Conservation (phyloP, 257 asterid genomes). For the Voacanga thouarsii region DNA sequence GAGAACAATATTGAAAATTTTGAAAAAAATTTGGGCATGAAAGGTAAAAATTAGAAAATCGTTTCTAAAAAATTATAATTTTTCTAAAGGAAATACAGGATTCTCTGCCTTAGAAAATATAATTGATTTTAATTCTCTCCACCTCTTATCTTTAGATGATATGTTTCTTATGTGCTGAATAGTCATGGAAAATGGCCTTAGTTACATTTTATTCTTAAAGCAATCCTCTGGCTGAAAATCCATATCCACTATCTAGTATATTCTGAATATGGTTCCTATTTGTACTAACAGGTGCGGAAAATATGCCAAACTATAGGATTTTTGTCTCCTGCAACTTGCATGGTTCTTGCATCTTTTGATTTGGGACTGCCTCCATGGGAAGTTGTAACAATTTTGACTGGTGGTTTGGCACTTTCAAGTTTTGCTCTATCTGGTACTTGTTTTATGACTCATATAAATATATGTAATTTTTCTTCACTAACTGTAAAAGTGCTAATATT, state of each 20-base stretch:
- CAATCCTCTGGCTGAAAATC: neutral
- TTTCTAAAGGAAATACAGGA: no score
- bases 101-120: no score
- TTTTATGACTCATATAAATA: neutral
- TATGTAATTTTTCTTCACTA: conserved; percentile 3
- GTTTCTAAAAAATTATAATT: no score
- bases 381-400: conserved; percentile 66
- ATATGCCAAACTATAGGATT: conserved; percentile 89
- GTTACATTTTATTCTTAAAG: neutral
- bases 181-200: neutral
- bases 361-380: conserved; percentile 88
- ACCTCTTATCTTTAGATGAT: no score
- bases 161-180: neutral
- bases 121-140: no score
- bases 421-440: conserved; percentile 87
- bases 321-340: conserved; percentile 89
- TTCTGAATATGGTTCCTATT: neutral
- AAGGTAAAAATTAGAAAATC: no score
- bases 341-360: conserved; percentile 84
- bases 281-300: conserved; percentile 67
- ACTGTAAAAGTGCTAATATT: conserved; percentile 12
- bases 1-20: no score
- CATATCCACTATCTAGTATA: neutral
- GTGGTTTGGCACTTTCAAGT: conserved; percentile 87
- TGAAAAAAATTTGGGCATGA: no score